phyloP scores from a whole-genome alignment of 1,139 yeast genomes.

The Candida anutae region DNA sequence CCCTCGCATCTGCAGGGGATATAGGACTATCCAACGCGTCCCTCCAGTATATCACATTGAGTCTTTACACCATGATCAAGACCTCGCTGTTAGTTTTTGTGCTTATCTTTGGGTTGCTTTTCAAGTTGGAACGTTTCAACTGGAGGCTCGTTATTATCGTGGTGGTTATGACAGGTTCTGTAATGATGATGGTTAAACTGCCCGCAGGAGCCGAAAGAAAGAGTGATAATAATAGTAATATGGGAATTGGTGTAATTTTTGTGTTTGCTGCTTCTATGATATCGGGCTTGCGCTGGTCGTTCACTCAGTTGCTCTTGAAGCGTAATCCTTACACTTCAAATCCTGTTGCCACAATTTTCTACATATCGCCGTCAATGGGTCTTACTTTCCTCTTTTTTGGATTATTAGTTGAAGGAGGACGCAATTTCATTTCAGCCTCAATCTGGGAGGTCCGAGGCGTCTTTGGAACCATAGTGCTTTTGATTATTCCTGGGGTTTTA shows the following conservation, averaged over 20 bases:
- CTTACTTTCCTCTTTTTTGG: slow-evolving; percentile 54
- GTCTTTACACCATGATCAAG: slow-evolving; percentile 89
- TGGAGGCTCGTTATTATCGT: slow-evolving; percentile 64
- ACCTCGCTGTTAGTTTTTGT: slow-evolving; percentile 85
- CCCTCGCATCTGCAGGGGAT: slow-evolving; percentile 84
- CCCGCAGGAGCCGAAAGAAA: slow-evolving; percentile 12
- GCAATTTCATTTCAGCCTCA: slow-evolving; percentile 40
- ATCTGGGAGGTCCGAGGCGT: slow-evolving; percentile 60
- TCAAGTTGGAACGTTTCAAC: slow-evolving; percentile 66
- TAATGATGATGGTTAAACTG: slow-evolving; percentile 72
- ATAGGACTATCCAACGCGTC: slow-evolving; percentile 89
- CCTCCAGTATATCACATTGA: slow-evolving; percentile 66
- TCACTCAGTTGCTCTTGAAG: slow-evolving; percentile 74
- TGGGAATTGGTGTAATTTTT: slow-evolving; percentile 57
- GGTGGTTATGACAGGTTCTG: slow-evolving; percentile 71
- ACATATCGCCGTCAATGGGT: slow-evolving; percentile 81
- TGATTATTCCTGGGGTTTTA: slow-evolving; percentile 74
- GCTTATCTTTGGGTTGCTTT: slow-evolving; percentile 72
- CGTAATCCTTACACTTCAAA: slow-evolving; percentile 53
- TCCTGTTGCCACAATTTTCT: slow-evolving; percentile 77
- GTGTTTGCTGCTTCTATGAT: slow-evolving; percentile 74
- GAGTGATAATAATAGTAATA: slow-evolving; percentile 12
- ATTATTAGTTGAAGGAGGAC: slow-evolving; percentile 56
- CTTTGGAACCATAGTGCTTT: slow-evolving; percentile 44
- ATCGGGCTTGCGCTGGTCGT: slow-evolving; percentile 92